Percentiles rank a stretch among this genome's conserved stretches.
phyloP scores from a whole-genome alignment of 495 filamentous ascomycete species.

The Penicillium salamii region DNA sequence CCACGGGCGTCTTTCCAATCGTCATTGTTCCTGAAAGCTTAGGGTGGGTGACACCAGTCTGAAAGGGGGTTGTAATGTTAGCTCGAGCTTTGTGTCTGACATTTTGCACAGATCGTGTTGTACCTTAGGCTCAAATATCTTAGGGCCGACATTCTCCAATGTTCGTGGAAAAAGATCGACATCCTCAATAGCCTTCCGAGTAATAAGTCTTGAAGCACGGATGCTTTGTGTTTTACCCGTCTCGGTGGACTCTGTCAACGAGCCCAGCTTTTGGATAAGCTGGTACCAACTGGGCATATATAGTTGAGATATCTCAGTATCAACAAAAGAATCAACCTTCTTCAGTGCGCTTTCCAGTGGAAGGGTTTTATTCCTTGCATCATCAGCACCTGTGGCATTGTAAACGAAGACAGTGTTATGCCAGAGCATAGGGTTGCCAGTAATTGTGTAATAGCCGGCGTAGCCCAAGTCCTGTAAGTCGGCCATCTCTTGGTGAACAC shows the following conservation, averaged over 20 bases:
- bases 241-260: background rate
- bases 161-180: background rate
- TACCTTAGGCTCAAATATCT: background rate
- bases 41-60: conserved; percentile 6
- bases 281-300: background rate
- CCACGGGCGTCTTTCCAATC: background rate
- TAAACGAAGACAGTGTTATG: background rate
- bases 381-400: background rate
- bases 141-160: too few species aligned
- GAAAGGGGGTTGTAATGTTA: too few species aligned
- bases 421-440: background rate
- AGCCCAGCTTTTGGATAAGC: background rate
- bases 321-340: background rate
- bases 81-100: too few species aligned
- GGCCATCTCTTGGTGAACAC: background rate
- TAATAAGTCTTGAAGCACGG: background rate
- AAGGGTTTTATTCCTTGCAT: background rate
- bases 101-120: background rate
- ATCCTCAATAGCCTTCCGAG: conserved; percentile 1
- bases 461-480: conserved; percentile 4
- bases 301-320: background rate
- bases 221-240: background rate
- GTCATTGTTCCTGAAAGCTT: conserved; percentile 13
- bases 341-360: background rate
- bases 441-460: conserved; percentile 6